Evolutionary conservation across 352 stramenopile genomes (phyloP).

Genomic region (Phytophthora megakarya): DNA sequence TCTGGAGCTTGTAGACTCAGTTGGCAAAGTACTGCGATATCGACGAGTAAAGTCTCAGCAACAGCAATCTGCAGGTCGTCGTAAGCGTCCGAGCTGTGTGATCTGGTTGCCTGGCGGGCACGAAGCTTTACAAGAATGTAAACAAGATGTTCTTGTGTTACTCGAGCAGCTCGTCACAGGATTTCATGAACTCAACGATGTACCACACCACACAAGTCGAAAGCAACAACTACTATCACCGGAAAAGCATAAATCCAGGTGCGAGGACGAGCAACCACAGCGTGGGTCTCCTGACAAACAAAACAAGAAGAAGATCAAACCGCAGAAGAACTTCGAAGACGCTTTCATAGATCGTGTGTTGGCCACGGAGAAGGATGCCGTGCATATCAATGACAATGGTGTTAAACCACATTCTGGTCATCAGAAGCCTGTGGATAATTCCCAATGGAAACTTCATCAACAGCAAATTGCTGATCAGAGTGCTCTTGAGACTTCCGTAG

Average conservation of each 20-base stretch:
- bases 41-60: constrained; percentile 24
- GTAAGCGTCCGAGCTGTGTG: constrained; percentile 44
- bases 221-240: constrained; percentile 28
- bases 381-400: constrained; percentile 2
- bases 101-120: constrained; percentile 92
- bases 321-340: constrained; percentile 76
- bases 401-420: constrained; percentile 8
- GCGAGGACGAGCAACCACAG: constrained; percentile 30
- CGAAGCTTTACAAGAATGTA: constrained; percentile 94
- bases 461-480: constrained; percentile 34
- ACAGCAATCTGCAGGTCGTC: constrained; percentile 22
- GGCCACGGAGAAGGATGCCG: constrained; percentile 57
- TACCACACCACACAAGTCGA: constrained; percentile 35
- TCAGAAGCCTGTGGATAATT: constrained; percentile 41
- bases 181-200: constrained; percentile 92
- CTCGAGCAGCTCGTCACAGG: constrained; percentile 94
- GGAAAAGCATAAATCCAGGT: constrained; percentile 16
- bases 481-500: background rate
- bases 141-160: constrained; percentile 80
- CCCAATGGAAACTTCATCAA: constrained; percentile 51
- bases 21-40: constrained; percentile 75
- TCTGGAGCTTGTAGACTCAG: constrained; percentile 72
- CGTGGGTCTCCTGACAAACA: constrained; percentile 8
- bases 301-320: constrained; percentile 26
- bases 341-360: constrained; percentile 89